Conservation (phyloP, 495 filamentous ascomycete genomes). For the Penicillium paradoxum region DNA sequence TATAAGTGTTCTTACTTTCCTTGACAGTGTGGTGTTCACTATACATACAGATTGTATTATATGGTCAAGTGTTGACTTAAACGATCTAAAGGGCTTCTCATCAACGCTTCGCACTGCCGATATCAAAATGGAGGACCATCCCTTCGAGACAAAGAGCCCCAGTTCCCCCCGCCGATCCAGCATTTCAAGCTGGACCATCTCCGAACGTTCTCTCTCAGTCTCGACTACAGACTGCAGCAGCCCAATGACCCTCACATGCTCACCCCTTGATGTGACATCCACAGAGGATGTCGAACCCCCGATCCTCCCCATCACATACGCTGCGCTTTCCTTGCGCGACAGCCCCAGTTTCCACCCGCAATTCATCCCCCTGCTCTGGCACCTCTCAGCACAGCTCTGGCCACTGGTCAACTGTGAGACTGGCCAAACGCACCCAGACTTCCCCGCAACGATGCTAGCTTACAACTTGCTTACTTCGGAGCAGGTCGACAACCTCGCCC, state of each 20-base stretch:
- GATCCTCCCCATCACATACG: not conserved
- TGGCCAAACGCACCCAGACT: constrained; percentile 57
- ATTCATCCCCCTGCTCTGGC: constrained; percentile 23
- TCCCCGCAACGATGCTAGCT: constrained; percentile 60
- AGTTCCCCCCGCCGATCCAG: not conserved
- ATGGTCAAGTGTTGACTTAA: not conserved
- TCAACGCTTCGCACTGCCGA: too few species aligned
- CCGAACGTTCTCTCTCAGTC: not conserved
- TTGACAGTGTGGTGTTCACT: not conserved
- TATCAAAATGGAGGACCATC: not conserved
- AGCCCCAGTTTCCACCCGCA: constrained; percentile 15
- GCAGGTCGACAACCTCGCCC: constrained; percentile 67
- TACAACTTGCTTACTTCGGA: constrained; percentile 70
- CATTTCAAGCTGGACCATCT: not conserved
- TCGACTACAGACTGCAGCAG: not conserved
- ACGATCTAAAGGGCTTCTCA: too few species aligned
- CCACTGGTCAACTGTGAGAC: constrained; percentile 46
- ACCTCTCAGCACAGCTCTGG: constrained; percentile 31
- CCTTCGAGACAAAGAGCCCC: not conserved
- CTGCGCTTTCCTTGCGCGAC: not conserved
- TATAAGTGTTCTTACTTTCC: not conserved
- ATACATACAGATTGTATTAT: not conserved
- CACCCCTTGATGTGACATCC: not conserved
- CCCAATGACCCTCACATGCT: not conserved
- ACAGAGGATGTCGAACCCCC: not conserved